phyloP scores from a whole-genome alignment of 331 rosid genomes.

The Dryas integrifolia region DNA sequence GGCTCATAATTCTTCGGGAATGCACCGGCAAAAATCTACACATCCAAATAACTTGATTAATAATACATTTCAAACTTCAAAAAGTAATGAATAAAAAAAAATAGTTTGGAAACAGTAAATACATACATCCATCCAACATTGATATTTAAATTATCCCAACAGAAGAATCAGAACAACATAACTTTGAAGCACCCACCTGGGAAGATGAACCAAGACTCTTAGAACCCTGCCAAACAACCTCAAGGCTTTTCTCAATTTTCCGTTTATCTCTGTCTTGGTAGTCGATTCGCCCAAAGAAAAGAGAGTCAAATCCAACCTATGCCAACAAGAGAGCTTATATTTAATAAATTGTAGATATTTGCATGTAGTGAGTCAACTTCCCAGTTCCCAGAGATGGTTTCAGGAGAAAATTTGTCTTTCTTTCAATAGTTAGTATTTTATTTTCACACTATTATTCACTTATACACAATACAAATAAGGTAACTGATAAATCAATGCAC shows the following conservation, averaged over 20 bases:
- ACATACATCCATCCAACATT: not conserved
- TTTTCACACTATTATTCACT: not conserved
- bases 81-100: not conserved
- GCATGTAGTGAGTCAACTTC: constrained; percentile 13
- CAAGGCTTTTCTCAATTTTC: constrained; percentile 58
- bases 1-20: constrained; percentile 76
- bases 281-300: constrained; percentile 66
- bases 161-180: not conserved
- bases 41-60: not conserved
- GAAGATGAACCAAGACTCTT: constrained; percentile 73
- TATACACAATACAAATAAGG: not conserved
- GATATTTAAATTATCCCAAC: not conserved
- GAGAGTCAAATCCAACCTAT: constrained; percentile 78
- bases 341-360: not conserved
- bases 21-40: constrained; percentile 65
- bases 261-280: constrained; percentile 73
- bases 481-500: no score
- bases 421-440: not conserved
- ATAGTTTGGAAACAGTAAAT: no score
- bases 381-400: not conserved
- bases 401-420: no score
- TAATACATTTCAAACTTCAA: constrained; percentile 7
- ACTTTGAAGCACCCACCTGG: constrained; percentile 40
- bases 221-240: constrained; percentile 79
- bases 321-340: constrained; percentile 16